Conservation (phyloP, 1,284 basidiomycete species). For the Trametes polyzona region DNA sequence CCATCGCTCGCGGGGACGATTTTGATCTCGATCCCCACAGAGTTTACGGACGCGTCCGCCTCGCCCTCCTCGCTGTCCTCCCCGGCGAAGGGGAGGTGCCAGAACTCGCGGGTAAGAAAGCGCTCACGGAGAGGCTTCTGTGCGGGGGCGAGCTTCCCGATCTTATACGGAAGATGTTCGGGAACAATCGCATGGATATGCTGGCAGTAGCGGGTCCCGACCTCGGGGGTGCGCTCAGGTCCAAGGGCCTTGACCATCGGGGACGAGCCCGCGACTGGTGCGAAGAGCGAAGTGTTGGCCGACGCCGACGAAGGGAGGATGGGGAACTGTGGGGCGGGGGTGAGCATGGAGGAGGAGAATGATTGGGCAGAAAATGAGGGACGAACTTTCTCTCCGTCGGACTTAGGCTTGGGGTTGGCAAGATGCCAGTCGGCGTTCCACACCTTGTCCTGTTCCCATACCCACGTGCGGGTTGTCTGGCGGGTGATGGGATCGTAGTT, state of each 20-base stretch:
- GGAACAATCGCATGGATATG: constrained; percentile 18
- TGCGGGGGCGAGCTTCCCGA: constrained; percentile 15
- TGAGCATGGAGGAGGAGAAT: neutral
- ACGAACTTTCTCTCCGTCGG: constrained; percentile 14
- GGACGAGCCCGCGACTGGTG: neutral
- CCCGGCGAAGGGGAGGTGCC: constrained; percentile 16
- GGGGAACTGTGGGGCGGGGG: constrained; percentile 8
- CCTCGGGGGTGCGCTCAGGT: constrained; percentile 8
- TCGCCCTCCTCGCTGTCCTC: constrained; percentile 4
- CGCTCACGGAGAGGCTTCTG: constrained; percentile 15
- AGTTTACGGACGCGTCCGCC: neutral
- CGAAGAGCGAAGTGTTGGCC: constrained; percentile 11
- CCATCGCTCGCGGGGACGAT: constrained; percentile 12
- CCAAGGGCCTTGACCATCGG: neutral
- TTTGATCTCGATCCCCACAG: constrained; percentile 10
- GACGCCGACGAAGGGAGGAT: constrained; percentile 11
- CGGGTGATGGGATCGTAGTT: constrained; percentile 6
- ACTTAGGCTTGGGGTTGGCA: constrained; percentile 18
- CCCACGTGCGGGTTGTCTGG: constrained; percentile 11
- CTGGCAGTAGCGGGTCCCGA: constrained; percentile 19
- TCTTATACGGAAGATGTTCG: constrained; percentile 18
- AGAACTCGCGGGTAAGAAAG: constrained; percentile 16
- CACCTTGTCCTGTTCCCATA: constrained; percentile 15
- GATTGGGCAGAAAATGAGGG: neutral
- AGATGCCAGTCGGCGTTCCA: constrained; percentile 4